Percentiles rank a stretch among this genome's conserved stretches.
Conservation (phyloP, 805 yeast species). For the Schizosaccharomyces japonicus region DNA sequence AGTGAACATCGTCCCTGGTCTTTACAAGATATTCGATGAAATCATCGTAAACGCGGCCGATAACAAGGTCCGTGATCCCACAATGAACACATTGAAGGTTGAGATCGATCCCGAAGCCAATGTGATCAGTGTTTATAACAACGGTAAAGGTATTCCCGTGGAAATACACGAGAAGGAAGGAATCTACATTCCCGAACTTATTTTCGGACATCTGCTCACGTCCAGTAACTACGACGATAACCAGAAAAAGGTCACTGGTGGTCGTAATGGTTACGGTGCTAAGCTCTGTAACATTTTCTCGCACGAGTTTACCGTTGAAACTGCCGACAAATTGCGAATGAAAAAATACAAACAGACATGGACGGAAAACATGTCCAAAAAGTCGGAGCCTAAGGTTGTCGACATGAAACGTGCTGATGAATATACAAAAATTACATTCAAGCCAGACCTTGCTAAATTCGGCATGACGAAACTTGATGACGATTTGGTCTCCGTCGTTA, state of each 20-base stretch:
- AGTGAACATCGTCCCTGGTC: conserved; percentile 79
- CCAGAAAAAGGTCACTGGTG: conserved; percentile 90
- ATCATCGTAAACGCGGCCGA: conserved; percentile 95
- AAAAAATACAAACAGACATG: conserved; percentile 58
- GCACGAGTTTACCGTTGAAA: conserved; percentile 62
- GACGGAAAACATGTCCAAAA: conserved; percentile 63
- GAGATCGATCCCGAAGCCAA: conserved; percentile 52
- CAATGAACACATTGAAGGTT: conserved; percentile 73
- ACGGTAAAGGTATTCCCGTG: conserved; percentile 86
- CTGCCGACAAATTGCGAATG: conserved; percentile 49
- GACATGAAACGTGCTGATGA: conserved; percentile 33
- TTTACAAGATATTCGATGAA: conserved; percentile 90
- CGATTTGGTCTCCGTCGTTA: conserved; percentile 60
- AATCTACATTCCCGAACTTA: conserved; percentile 84
- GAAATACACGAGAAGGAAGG: conserved; percentile 78
- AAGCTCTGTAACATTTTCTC: conserved; percentile 90
- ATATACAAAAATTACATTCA: conserved; percentile 66
- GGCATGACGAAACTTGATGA: conserved; percentile 66
- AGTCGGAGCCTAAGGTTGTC: conserved; percentile 52
- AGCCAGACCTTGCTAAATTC: conserved; percentile 67
- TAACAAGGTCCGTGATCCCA: conserved; percentile 82
- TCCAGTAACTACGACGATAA: conserved; percentile 91
- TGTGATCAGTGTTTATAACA: conserved; percentile 59
- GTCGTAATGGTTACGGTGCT: conserved; percentile 96
- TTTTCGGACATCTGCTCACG: conserved; percentile 82